Conservation (phyloP, 441 rosid genomes). For the Erodium moschatum region DNA sequence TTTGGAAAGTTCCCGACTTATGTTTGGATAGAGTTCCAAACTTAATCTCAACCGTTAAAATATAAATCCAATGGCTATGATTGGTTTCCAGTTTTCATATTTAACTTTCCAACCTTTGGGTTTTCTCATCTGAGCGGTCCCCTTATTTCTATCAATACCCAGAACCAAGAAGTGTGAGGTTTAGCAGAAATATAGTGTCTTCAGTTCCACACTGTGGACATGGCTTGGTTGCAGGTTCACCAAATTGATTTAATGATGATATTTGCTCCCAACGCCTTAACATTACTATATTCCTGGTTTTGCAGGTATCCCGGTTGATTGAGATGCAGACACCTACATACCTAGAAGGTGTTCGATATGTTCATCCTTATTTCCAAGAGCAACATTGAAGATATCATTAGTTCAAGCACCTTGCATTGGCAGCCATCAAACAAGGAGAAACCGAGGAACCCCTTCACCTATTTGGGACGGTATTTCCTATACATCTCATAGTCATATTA, state of each 20-base stretch:
- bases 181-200: background rate
- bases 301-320: slow-evolving; percentile 74
- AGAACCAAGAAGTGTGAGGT: background rate
- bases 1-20: too few relatives aligned
- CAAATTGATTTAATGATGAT: background rate
- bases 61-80: background rate
- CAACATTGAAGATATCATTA: slow-evolving; percentile 13
- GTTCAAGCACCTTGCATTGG: background rate
- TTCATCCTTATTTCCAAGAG: slow-evolving; percentile 57
- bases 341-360: slow-evolving; percentile 52
- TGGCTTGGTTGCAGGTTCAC: background rate
- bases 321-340: slow-evolving; percentile 87
- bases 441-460: slow-evolving; percentile 1
- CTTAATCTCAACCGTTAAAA: too few relatives aligned
- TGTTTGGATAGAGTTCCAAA: too few relatives aligned
- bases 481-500: background rate
- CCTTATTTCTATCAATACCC: too few relatives aligned
- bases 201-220: background rate
- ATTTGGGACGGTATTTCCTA: background rate
- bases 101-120: too few relatives aligned
- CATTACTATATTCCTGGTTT: background rate
- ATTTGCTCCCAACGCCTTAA: background rate
- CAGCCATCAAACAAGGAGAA: background rate
- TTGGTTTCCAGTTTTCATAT: too few relatives aligned
- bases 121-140: too few relatives aligned